Evolutionary conservation across 192 early-diverging fungal genomes (phyloP), one percentile per base, ranked within the genome.

Genomic region (Coemansia javaensis): DNA sequence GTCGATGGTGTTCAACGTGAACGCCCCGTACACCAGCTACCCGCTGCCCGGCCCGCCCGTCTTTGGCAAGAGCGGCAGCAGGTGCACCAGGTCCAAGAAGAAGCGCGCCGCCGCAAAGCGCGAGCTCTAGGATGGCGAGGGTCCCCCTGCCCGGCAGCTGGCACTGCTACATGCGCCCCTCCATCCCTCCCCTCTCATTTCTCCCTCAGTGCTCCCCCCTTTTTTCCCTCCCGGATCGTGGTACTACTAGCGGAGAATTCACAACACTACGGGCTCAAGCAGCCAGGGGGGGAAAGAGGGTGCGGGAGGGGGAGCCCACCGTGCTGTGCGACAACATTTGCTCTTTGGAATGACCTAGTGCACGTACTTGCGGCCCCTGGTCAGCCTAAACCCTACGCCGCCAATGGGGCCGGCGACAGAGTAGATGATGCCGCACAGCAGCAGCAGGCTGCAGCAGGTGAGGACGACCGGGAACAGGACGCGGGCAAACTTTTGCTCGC

Each of bases 371-470:
- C 10, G 6, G n/a, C 39, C 10, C 7, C 39, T 38, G 3, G n/a
- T 17, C 14, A 25, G 13, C 23, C 49, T 48, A n/a, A 66, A 46
- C 24, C 44, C 43, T 16, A 40, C 56, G 5, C 68, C 68, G 18
- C 68, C 68, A 27, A 63, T 40, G 16, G 53, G 47, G 8, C 68
- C 68, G 22, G 44, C 56, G 15, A 59, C 39, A 71, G 64, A 71
- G 40, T 63, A 71, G 13, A 41, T 30, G 17, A 53, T 12, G 5
- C 68, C 61, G 18, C 56, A 33, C 0, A 49, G 16, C 31, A 59
- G 32, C 36, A 71, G 44, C 14, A 63, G 30, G 12, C 56, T 47
- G 22, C 60, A 54, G 9, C 48, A 58, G 7, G 40, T 20, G n/a
- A 71, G 8, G 8, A 59, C 56, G 22, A 59, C 20, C 5, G 68